phyloP scores from a whole-genome alignment of 352 stramenopile genomes.

The Globisporangium spiculum region DNA sequence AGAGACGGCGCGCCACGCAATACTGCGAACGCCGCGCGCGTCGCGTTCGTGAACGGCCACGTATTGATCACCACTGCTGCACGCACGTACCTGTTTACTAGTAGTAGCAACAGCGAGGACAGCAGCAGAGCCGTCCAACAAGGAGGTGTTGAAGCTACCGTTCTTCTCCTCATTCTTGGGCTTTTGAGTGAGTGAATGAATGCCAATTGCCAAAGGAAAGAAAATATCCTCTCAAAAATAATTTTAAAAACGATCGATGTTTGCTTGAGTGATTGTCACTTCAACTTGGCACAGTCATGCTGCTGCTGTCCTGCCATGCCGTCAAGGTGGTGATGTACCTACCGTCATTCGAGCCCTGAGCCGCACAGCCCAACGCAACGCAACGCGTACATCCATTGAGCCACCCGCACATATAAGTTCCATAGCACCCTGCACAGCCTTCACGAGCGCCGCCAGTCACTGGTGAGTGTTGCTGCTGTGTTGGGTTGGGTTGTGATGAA shows the following conservation, averaged over 20 bases:
- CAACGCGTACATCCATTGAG: not conserved
- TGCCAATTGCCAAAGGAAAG: not conserved
- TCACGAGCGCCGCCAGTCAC: not conserved
- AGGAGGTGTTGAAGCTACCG: not conserved
- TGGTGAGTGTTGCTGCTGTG: not conserved
- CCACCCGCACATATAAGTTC: not conserved
- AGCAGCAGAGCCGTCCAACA: constrained; percentile 2
- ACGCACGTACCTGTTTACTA: not conserved
- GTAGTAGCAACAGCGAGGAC: not conserved
- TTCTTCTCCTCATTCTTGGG: too few species aligned
- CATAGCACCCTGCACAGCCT: not conserved
- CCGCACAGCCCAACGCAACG: not conserved
- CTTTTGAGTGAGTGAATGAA: not conserved
- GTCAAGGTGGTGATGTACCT: not conserved
- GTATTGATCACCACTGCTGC: constrained; percentile 78
- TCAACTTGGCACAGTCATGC: not conserved
- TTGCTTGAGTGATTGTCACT: not conserved
- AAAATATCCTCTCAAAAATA: not conserved
- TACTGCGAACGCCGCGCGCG: constrained; percentile 54
- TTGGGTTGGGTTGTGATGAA: not conserved
- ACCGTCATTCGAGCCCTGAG: not conserved
- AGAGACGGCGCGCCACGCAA: constrained; percentile 18
- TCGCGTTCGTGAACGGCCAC: constrained; percentile 79
- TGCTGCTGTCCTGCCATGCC: not conserved
- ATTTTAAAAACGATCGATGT: not conserved